Percentiles rank a stretch among this genome's conserved stretches.
Evolutionary conservation across 2,329 filamentous ascomycete species (phyloP).

Genomic region (Parastagonospora avenae): DNA sequence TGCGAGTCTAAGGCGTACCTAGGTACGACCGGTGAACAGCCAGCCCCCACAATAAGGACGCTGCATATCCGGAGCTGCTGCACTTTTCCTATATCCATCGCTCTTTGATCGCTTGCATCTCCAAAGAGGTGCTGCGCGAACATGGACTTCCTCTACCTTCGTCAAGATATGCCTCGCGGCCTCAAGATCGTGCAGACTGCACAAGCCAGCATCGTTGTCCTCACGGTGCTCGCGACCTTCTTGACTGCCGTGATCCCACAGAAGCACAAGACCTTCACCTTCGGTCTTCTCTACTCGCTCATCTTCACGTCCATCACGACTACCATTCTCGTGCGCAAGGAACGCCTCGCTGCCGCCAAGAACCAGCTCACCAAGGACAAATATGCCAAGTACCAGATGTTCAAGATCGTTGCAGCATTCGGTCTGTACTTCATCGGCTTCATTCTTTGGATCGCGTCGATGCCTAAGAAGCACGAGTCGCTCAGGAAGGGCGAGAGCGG

Average conservation of each 20-base stretch:
- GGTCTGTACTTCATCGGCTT: conserved; percentile 26
- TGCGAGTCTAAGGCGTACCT: conserved; percentile 7
- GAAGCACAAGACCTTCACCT: conserved; percentile 27
- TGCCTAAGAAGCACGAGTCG: conserved; percentile 5
- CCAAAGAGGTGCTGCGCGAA: conserved; percentile 5
- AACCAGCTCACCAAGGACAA: conserved; percentile 25
- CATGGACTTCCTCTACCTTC: conserved; percentile 4
- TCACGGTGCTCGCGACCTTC: conserved; percentile 21
- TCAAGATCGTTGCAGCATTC: conserved; percentile 25
- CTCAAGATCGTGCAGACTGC: conserved; percentile 25
- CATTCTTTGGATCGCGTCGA: conserved; percentile 12
- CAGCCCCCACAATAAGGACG: conserved; percentile 17
- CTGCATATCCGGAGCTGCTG: background rate
- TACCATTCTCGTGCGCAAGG: conserved; percentile 22
- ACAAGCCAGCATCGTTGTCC: conserved; percentile 18
- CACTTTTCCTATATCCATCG: background rate
- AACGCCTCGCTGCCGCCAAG: conserved; percentile 20
- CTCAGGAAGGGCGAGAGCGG: conserved; percentile 13
- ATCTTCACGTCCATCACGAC: conserved; percentile 26
- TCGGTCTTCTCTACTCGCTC: conserved; percentile 28
- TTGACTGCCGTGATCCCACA: conserved; percentile 23
- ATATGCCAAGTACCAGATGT: conserved; percentile 29
- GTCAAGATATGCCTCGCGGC: conserved; percentile 17
- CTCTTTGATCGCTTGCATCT: background rate
- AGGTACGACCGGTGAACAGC: conserved; percentile 30